Percentiles rank a stretch among this genome's conserved stretches.
Conservation (phyloP, 2,329 filamentous ascomycete species). For the Aspergillus quadricinctus region DNA sequence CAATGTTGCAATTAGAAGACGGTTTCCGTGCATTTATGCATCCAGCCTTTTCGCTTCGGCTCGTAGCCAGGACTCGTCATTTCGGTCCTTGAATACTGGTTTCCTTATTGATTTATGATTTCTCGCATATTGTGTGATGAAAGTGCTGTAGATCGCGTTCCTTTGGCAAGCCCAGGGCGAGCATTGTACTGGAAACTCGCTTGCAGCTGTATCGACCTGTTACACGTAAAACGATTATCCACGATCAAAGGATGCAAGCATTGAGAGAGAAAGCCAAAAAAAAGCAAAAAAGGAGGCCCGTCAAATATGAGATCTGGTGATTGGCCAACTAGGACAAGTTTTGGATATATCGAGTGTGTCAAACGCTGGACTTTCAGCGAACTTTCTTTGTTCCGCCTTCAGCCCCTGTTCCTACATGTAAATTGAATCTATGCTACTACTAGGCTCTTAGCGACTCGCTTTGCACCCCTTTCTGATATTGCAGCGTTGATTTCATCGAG, state of each 20-base stretch:
- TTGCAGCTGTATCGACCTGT: background rate
- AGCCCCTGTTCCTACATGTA: background rate
- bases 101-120: background rate
- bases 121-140: background rate
- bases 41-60: background rate
- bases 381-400: background rate
- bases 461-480: background rate
- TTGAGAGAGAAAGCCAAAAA: background rate
- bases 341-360: background rate
- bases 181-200: background rate
- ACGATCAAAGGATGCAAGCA: background rate
- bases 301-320: background rate
- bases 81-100: background rate
- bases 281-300: background rate
- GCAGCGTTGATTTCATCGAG: background rate
- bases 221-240: background rate
- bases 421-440: background rate
- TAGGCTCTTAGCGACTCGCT: background rate
- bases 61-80: background rate
- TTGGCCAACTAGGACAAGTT: background rate
- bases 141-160: background rate
- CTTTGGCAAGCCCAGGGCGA: background rate
- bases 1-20: constrained; percentile 33
- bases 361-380: background rate
- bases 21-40: constrained; percentile 14